Base-by-base conservation (phyloP, 75 land plant species). In the Cryptomeria japonica region DNA sequence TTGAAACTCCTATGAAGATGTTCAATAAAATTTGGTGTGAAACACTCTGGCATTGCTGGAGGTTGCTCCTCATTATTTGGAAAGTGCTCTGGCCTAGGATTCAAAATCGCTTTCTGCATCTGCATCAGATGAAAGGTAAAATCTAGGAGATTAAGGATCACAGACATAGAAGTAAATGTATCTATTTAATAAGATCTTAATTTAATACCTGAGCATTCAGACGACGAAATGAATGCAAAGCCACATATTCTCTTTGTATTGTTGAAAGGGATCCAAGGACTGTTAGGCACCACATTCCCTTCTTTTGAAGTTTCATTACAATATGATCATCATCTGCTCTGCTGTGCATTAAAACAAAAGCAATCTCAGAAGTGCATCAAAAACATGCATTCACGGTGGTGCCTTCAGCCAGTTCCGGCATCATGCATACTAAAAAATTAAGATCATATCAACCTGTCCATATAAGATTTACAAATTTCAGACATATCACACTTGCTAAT, bases 181-280 rank as follows among this genome's bases (percentile, higher is more conserved):
- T 22, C 32, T 83, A 15, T 37, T n/a, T 80, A 32, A 37, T 28
- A 46, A 11, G 19, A n/a, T 25, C 51, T 14, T 14, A 38, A 47
- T 32, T 2, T 22, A 46, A 34, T 37, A 87, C 84, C 96, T 98
- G 99, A 25, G 88, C 80, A 83, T 94, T 96, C 41, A 98, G 96
- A 56, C 95, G 96, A 41, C 93, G 96, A 89, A 98, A 96, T 79
- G 96, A 98, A 92, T 98, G 99, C 58, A 98, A 76, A 42, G 97
- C 99, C 76, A 96, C 89, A 91, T 98, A 98, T 91, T 98, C 99
- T 28, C 99, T 94, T 88, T 98, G 99, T 25, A 95, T 98, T 46
- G 99, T 98, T 55, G 99, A 97, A 88, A 96, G 95, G 77, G 97
- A 93, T 83, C 99, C 99, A 84, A 98, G 96, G 18, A 95, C 99